These are phyloP conservation scores for Xylariaceae sp. DNA, from an alignment of 2,329 filamentous ascomycete species.

Conservation along the genomic window DNA sequence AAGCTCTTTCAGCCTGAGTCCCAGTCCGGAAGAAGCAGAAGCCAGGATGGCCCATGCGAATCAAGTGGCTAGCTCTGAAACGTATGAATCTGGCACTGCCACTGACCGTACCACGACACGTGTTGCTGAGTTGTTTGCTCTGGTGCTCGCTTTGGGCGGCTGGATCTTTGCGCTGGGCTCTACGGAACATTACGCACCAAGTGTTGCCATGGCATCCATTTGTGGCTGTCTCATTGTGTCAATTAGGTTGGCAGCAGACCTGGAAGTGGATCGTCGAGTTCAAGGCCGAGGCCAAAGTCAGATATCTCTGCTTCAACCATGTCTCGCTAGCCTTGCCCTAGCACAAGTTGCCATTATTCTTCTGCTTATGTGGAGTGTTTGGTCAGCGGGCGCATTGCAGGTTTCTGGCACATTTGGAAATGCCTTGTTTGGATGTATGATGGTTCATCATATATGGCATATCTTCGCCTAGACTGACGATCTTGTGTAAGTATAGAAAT, in stretches of 20 bases:
- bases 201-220: slow-evolving; percentile 27
- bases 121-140: slow-evolving; percentile 24
- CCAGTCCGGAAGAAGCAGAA: slow-evolving; percentile 26
- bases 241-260: slow-evolving; percentile 30
- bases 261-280: slow-evolving; percentile 28
- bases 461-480: slow-evolving; percentile 21
- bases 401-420: slow-evolving; percentile 27
- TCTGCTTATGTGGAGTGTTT: slow-evolving; percentile 29
- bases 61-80: not conserved
- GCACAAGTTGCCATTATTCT: slow-evolving; percentile 26
- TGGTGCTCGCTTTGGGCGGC: slow-evolving; percentile 24
- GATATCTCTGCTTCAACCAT: slow-evolving; percentile 23
- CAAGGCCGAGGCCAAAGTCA: slow-evolving; percentile 21
- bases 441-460: slow-evolving; percentile 33
- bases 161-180: slow-evolving; percentile 29
- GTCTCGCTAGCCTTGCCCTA: slow-evolving; percentile 28
- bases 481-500: not conserved
- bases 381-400: slow-evolving; percentile 21
- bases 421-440: slow-evolving; percentile 26
- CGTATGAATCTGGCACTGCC: not conserved
- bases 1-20: slow-evolving; percentile 33
- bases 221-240: slow-evolving; percentile 30
- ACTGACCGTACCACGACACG: slow-evolving; percentile 25
- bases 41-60: slow-evolving; percentile 5
- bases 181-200: slow-evolving; percentile 27